phyloP scores from a whole-genome alignment of 352 stramenopile species.

The Lagenidium giganteum region DNA sequence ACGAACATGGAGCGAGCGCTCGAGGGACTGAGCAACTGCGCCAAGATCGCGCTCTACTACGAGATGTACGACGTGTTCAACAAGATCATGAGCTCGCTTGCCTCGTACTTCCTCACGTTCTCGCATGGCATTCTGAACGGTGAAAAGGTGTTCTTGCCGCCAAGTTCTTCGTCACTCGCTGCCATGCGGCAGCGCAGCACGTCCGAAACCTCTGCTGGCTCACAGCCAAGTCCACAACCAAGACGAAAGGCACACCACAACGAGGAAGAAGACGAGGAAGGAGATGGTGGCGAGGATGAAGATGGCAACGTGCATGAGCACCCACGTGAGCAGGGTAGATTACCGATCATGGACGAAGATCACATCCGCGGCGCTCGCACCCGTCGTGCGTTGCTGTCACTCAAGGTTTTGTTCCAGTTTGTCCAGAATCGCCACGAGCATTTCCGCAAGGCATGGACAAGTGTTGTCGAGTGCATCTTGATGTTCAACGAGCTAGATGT shows the following conservation, averaged over 20 bases:
- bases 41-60: constrained; percentile 76
- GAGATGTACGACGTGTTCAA: constrained; percentile 66
- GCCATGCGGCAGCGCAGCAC: not conserved
- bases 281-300: not conserved
- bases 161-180: constrained; percentile 28
- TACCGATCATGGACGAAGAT: constrained; percentile 53
- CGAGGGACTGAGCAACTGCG: constrained; percentile 64
- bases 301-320: too few species aligned
- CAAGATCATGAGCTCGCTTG: constrained; percentile 57
- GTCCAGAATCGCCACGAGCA: constrained; percentile 62
- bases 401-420: constrained; percentile 73
- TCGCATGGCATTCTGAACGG: constrained; percentile 64
- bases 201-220: too few species aligned
- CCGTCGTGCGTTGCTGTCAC: constrained; percentile 47
- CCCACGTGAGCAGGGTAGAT: too few species aligned
- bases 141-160: constrained; percentile 62
- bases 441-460: constrained; percentile 65
- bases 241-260: not conserved
- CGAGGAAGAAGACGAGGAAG: not conserved
- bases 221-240: too few species aligned
- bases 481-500: constrained; percentile 81
- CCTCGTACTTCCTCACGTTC: constrained; percentile 72
- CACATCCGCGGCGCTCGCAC: constrained; percentile 58
- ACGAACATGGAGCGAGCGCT: constrained; percentile 70
- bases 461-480: constrained; percentile 66